Evolutionary conservation across 2,329 filamentous ascomycete genomes (phyloP).

Genomic region (Penicillium sp.): DNA sequence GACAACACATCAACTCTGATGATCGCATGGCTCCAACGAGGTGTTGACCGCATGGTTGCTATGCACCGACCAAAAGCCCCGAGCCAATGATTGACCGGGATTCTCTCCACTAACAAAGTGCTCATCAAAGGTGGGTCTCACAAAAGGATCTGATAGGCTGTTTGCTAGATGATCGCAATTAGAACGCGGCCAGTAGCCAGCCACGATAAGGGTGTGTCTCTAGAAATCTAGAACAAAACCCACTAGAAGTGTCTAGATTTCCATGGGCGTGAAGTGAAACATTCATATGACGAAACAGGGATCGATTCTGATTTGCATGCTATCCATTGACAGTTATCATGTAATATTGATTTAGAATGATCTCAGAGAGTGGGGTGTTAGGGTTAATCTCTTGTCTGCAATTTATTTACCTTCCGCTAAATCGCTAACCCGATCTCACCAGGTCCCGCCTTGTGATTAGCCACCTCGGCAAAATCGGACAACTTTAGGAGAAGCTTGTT

Average conservation of each 20-base stretch:
- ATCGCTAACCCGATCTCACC: neutral
- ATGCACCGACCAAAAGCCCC: neutral
- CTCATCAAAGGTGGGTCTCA: neutral
- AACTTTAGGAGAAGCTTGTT: neutral
- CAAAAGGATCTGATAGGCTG: neutral
- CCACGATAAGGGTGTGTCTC: neutral
- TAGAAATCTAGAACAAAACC: neutral
- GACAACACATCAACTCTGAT: neutral
- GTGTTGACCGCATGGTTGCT: neutral
- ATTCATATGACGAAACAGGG: neutral
- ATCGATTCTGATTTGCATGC: neutral
- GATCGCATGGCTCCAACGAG: neutral
- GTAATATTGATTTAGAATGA: neutral
- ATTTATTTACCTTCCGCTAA: neutral
- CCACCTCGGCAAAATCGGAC: neutral
- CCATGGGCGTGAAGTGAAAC: neutral
- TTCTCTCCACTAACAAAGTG: neutral
- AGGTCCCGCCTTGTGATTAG: neutral
- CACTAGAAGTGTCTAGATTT: neutral
- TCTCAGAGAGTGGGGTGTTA: neutral
- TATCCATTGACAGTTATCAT: too few relatives aligned
- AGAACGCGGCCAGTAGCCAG: neutral
- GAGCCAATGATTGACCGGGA: neutral
- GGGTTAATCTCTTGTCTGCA: neutral
- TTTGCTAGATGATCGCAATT: neutral